Evolutionary conservation across 768 basidiomycete species (phyloP).

Genomic region (Peribolospora kevripleyi): DNA sequence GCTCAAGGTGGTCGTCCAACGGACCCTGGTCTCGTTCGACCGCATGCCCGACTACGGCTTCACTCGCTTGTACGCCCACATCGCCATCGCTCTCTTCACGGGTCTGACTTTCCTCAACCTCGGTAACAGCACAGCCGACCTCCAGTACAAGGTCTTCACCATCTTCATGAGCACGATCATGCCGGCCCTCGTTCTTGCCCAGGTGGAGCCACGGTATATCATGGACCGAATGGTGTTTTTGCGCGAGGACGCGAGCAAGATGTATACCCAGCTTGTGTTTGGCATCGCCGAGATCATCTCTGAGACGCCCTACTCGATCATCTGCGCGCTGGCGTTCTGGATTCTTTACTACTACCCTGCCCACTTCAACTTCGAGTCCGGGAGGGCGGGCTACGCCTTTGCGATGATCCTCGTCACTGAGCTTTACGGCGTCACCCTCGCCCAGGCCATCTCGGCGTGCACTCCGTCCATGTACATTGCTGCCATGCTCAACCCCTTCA

Average conservation of each 20-base stretch:
- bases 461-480: constrained; percentile 56
- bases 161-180: constrained; percentile 29
- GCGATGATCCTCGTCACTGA: constrained; percentile 46
- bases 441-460: constrained; percentile 40
- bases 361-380: constrained; percentile 16
- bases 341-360: constrained; percentile 22
- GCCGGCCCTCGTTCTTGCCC: constrained; percentile 52
- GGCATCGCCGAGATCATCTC: constrained; percentile 56
- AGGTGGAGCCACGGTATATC: constrained; percentile 65
- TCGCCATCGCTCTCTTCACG: constrained; percentile 22
- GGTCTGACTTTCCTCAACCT: constrained; percentile 37
- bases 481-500: constrained; percentile 55
- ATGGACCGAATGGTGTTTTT: constrained; percentile 23
- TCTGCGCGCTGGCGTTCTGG: constrained; percentile 55
- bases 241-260: constrained; percentile 51
- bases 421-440: constrained; percentile 42
- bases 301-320: constrained; percentile 49
- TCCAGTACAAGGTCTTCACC: constrained; percentile 45
- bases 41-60: constrained; percentile 66
- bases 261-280: constrained; percentile 67
- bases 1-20: constrained; percentile 36
- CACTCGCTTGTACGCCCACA: constrained; percentile 52
- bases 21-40: constrained; percentile 52
- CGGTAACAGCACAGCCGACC: constrained; percentile 35
- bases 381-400: constrained; percentile 18